Evolutionary conservation across 345 rosid species (phyloP), one percentile per base, ranked within the genome.

Genomic region (Leavenworthia alabamica): DNA sequence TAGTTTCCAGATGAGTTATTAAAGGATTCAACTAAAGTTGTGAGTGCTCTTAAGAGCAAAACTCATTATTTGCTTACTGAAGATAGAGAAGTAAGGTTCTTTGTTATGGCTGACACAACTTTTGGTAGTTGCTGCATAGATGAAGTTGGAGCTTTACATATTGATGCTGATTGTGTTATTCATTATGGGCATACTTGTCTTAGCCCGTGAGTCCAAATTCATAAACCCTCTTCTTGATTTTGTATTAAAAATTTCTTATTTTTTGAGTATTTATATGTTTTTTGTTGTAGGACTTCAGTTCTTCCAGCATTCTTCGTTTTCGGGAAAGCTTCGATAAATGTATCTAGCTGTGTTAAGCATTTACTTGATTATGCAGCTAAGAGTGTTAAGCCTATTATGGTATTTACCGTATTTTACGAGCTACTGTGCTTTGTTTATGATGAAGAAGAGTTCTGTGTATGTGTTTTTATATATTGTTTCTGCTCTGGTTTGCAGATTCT

Each of bases 141-240:
- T 56, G 98, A 92, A 77, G 90, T 89, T 9, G 98, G 85, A 58
- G 96, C 98, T 33, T 78, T 88, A 3, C 98, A 77, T 64, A 55
- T 80, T 62, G 68, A 78, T 77, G 79, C 95, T 19, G 77, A 89
- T 8, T 92, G 96, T 41, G 95, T 92, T 60, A 72, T 89, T 15
- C 98, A 92, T 73, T 92, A 89, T 29, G 96, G 98, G 12, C 98
- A 89, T 52, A 80, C 98, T 0, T 92, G 98, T 70, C 89, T 86
- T 27, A 92, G 95, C 81, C 95, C 93, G 96, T 92, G 51, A 82
- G 95, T 76, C 6, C n/a, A n/a, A 9, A 33, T 33, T 33, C 31
- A 8, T 20, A 2, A 7, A 13, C 27, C 26, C 16, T 47, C 2
- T 62, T 48, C 17, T 41, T 56, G 44, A 22, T 39, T 45, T 53